Conservation (phyloP, 2,329 filamentous ascomycete species). For the Colletotrichum truncatum region DNA sequence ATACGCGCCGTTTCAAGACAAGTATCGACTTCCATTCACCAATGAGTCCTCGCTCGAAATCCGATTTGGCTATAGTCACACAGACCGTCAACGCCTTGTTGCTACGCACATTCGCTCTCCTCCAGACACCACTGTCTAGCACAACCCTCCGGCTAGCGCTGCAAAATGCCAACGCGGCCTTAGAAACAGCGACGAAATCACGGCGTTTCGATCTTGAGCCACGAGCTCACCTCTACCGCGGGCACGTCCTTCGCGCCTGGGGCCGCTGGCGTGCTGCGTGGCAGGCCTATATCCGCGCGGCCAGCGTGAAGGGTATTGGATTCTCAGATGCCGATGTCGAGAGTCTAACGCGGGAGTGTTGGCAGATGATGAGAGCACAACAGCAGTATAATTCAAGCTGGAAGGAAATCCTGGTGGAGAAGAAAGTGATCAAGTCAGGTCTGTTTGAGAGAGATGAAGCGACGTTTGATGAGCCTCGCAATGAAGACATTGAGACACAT, state of each 20-base stretch:
- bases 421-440: background rate
- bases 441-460: background rate
- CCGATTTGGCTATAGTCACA: slow-evolving; percentile 27
- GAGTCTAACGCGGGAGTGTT: slow-evolving; percentile 20
- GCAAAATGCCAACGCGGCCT: slow-evolving; percentile 31
- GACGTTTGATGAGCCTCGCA: background rate
- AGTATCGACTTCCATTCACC: slow-evolving; percentile 3
- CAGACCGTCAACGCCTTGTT: slow-evolving; percentile 30
- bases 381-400: background rate
- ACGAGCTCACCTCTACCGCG: slow-evolving; percentile 34
- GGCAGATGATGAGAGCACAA: slow-evolving; percentile 15
- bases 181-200: slow-evolving; percentile 27
- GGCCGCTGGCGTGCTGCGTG: slow-evolving; percentile 34
- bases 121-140: slow-evolving; percentile 19
- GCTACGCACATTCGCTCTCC: slow-evolving; percentile 24
- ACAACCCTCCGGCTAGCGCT: slow-evolving; percentile 30
- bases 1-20: background rate
- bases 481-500: background rate
- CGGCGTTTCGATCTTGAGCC: slow-evolving; percentile 31
- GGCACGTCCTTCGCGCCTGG: slow-evolving; percentile 35
- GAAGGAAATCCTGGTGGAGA: background rate
- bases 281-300: slow-evolving; percentile 33
- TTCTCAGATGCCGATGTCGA: slow-evolving; percentile 15
- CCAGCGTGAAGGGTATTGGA: slow-evolving; percentile 24
- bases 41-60: slow-evolving; percentile 21